Base-by-base conservation (phyloP, 345 rosid genomes). In the Conringia planisiliqua region DNA sequence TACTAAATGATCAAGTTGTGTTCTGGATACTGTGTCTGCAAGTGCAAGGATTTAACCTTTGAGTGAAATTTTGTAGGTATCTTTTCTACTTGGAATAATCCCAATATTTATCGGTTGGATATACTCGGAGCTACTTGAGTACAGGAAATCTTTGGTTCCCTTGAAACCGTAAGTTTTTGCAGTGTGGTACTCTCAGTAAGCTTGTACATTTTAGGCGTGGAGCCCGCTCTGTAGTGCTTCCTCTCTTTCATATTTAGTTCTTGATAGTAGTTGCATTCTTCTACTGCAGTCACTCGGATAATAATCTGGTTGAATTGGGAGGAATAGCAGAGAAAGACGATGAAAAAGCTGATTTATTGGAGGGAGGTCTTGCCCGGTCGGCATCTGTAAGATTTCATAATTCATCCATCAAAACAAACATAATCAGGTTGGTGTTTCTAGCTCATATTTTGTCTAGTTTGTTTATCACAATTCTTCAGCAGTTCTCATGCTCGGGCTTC, bases 21-120 rank as follows among this genome's bases (percentile, higher is more conserved):
- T 29, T 32, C 35, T 32, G 7, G n/a, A n/a, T n/a, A n/a, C n/a
- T n/a, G n/a, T n/a, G n/a, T n/a, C n/a, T n/a, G 35, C 35, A 6
- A 6, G 1, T 83, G 38, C 65, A 77, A 64, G 3, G 56, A 47
- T 47, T 64, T 64, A 57, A 77, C 76, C 32, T 56, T 63, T 22
- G 8, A 1, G 30, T 68, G 47, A 44, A 38, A 42, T 60, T 63
- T 76, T 61, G 20, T 87, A 92, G 99, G 94, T 95, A 50, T 89
- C 99, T 62, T 92, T 92, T 79, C 73, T 95, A 71, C 90, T 95
- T 0, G 99, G 97, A 56, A 73, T 96, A 43, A 80, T 88, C 36
- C 97, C 99, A 9, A 77, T 92, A 54, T 84, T 90, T 77, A 68
- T 92, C 8, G 91, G 95, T 56, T 96, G 99, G 98, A 77, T 90